phyloP scores from a whole-genome alignment of 768 basidiomycete species.

The Serpula lacrymans region DNA sequence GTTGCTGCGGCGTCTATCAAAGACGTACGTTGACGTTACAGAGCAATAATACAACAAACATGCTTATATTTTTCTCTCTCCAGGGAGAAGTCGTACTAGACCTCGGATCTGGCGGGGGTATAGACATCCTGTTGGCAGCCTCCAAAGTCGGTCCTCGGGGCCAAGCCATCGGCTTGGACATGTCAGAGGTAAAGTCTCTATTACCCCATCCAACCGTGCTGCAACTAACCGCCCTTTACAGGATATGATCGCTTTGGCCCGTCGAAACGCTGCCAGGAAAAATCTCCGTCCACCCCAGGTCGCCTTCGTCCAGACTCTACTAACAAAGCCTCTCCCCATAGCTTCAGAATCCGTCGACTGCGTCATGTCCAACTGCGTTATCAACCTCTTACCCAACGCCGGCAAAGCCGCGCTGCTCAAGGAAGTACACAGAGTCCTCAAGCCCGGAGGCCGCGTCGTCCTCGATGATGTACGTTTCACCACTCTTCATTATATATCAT shows the following conservation, averaged over 20 bases:
- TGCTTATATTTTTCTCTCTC: background rate
- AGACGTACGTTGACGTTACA: slow-evolving; percentile 27
- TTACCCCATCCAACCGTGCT: background rate
- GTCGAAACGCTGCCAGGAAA: slow-evolving; percentile 39
- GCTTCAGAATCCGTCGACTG: slow-evolving; percentile 47
- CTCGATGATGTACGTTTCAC: slow-evolving; percentile 44
- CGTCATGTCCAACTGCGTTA: slow-evolving; percentile 55
- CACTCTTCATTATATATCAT: background rate
- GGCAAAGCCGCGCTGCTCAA: slow-evolving; percentile 42
- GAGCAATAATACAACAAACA: background rate
- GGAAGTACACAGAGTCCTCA: slow-evolving; percentile 49
- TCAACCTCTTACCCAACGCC: slow-evolving; percentile 44
- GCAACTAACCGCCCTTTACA: slow-evolving; percentile 13
- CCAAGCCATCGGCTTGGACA: slow-evolving; percentile 52
- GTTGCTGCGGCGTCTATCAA: slow-evolving; percentile 43
- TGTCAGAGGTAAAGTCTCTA: slow-evolving; percentile 38
- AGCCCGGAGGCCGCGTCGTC: slow-evolving; percentile 52
- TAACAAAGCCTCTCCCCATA: slow-evolving; percentile 47
- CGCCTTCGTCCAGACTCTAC: slow-evolving; percentile 41
- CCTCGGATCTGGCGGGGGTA: slow-evolving; percentile 55
- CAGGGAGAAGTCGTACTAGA: slow-evolving; percentile 58
- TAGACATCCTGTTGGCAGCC: slow-evolving; percentile 55
- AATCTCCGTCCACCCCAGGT: slow-evolving; percentile 46
- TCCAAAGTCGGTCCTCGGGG: slow-evolving; percentile 46
- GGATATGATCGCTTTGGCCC: slow-evolving; percentile 51